Conservation (phyloP, 192 early-diverging fungal species). For the Linnemannia elongata region DNA sequence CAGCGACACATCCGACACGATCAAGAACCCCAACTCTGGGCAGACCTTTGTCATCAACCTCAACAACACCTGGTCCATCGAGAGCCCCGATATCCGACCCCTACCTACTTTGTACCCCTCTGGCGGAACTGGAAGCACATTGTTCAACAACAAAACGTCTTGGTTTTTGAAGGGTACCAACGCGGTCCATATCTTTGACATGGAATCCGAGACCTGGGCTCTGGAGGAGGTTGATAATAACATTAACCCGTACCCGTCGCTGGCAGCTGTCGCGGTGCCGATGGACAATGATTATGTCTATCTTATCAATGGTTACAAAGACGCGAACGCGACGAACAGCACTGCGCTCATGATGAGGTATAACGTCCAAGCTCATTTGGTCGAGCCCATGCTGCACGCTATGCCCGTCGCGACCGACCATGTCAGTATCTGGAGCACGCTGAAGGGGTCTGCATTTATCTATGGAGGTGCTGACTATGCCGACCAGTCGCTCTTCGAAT, state of each 20-base stretch:
- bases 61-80: neutral
- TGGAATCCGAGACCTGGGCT: neutral
- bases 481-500: neutral
- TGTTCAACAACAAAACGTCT: neutral
- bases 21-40: neutral
- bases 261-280: neutral
- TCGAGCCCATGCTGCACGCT: neutral
- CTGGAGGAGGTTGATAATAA: neutral
- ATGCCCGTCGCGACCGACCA: neutral
- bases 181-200: neutral
- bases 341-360: neutral
- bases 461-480: neutral
- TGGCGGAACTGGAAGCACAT: neutral
- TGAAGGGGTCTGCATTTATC: neutral
- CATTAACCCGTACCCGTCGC: neutral
- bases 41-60: neutral
- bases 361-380: neutral
- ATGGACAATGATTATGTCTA: slow-evolving; percentile 3
- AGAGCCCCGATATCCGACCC: neutral
- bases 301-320: neutral
- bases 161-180: neutral
- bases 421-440: neutral
- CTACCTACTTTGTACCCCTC: neutral
- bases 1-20: neutral
- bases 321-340: neutral